Evolutionary conservation across 1,139 yeast genomes (phyloP), one percentile per base, ranked within the genome.

Genomic region (Pichia terricola): DNA sequence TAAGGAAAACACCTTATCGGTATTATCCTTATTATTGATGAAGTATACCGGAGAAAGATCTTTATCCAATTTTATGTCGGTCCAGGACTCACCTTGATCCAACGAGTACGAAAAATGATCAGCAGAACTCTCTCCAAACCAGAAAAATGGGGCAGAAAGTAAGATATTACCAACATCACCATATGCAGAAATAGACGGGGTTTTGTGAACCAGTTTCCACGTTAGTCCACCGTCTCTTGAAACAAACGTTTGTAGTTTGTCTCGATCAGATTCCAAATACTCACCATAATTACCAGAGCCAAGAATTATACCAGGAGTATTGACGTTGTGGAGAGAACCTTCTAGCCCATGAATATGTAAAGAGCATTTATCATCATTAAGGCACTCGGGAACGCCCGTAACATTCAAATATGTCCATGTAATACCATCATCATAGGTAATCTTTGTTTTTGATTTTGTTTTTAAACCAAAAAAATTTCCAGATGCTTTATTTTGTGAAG

Each of bases 81-180:
- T 53, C 94, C 94, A 88, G 1, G 79, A 62, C 25, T 65, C 58
- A 34, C 95, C 96, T 58, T 85, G 91, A 58, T 87, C 88, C 37
- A 81, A 60, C 0, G 95, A 84, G 55, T 69, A 87, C 48, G 67
- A 68, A 37, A 77, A 59, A n/a, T 58, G 63, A 4, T 64, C 49
- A 22, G 41, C 35, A 5, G 40, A 33, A 30, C 38, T 33, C 8
- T 46, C 42, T 8, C 41, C 45, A 3, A 25, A 28, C 55, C 28
- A 50, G 45, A 40, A 45, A 37, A 26, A 54, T 4, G 79, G 79
- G 5, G 77, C 66, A 3, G 88, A 86, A 2, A 84, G 65, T 38
- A 86, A 72, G 4, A 86, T 61, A 58, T 86, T 86, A 41, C 95
- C 96, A 47, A 76, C 75, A 61, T 87, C 95, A 44, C 94, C 95